A percentile compares a stretch with the other conserved stretches of the same genome.
Conservation (phyloP, 129 eudicot species). For the Smallanthus sonchifolius region DNA sequence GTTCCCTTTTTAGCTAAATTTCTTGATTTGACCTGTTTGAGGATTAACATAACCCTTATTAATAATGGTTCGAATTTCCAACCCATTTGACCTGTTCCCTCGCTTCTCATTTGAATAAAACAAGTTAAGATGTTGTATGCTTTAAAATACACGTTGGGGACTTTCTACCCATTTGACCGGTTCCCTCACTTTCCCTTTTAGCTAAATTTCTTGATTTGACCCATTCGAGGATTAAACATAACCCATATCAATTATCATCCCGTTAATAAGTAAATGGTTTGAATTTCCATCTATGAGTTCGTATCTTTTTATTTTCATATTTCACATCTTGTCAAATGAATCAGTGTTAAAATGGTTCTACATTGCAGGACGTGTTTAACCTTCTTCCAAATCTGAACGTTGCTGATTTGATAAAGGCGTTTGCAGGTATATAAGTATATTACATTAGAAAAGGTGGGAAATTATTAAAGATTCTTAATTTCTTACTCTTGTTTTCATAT, state of each 20-base stretch:
- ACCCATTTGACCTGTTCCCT: no score
- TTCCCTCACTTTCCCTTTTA: background rate
- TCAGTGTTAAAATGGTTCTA: background rate
- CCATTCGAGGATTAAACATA: background rate
- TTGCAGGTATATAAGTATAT: conserved; percentile 14
- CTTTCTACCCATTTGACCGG: background rate
- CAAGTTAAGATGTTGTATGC: background rate
- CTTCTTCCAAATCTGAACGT: conserved; percentile 95
- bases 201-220: background rate
- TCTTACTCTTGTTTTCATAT: background rate
- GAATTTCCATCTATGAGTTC: background rate
- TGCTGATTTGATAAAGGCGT: conserved; percentile 79
- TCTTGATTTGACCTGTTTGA: no score
- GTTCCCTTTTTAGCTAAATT: no score
- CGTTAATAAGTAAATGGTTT: background rate
- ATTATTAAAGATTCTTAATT: background rate
- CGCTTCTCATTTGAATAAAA: no score
- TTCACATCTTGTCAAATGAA: background rate
- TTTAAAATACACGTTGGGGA: no score
- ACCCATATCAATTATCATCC: background rate
- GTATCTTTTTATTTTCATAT: background rate
- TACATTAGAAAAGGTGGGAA: background rate
- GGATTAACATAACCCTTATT: no score
- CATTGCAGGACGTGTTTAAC: conserved; percentile 85
- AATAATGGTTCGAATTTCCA: no score